Evolutionary conservation across 441 rosid species (phyloP), one percentile per base, ranked within the genome.

Genomic region (Raphanus hybrid): DNA sequence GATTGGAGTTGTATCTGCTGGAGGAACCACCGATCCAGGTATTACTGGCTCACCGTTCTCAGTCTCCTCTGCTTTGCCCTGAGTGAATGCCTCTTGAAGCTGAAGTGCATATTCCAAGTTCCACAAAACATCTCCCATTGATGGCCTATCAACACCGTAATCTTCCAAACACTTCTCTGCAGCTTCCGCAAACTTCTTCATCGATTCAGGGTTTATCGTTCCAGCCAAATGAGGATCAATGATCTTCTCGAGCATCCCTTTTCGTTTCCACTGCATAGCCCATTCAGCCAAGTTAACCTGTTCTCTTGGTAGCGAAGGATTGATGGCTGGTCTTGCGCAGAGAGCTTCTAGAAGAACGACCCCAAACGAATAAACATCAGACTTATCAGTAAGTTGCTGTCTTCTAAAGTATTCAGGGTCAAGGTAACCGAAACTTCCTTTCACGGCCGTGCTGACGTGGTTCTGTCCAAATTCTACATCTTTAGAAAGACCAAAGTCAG

Each of bases 71-170:
- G 90, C 91, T 26, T 59, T 80, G 77, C 89, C 90, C 67, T 82
- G 81, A 4, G 90, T 52, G 78, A 84, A 92, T 2, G 95, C 82
- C 80, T 92, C 97, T 78, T 95, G 97, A 67, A 95, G 88, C 84
- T 91, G 99, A 80, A 95, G 82, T 10, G 97, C 98, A 78, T 90
- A 93, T 70, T 95, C 98, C 86, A 92, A 87, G 69, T 92, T 91
- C 98, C 98, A 95, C 60, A 92, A 71, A 37, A 95, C 99, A 81
- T 92, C 99, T 74, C 99, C 98, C 98, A 92, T 95, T 18, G 91
- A 71, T 18, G 98, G 99, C 80, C 97, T 86, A 66, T 91, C 99
- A 0, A 89, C 90, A 1, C 96, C 98, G 9, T 90, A 80, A 12
- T 93, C 98, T 1, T 91, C 92, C 77, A 96, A 78, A 83, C 97